A percentile compares a stretch with the other conserved stretches of the same genome.
phyloP scores from a whole-genome alignment of 208 protist genomes.

The Leishmania amazonensis region DNA sequence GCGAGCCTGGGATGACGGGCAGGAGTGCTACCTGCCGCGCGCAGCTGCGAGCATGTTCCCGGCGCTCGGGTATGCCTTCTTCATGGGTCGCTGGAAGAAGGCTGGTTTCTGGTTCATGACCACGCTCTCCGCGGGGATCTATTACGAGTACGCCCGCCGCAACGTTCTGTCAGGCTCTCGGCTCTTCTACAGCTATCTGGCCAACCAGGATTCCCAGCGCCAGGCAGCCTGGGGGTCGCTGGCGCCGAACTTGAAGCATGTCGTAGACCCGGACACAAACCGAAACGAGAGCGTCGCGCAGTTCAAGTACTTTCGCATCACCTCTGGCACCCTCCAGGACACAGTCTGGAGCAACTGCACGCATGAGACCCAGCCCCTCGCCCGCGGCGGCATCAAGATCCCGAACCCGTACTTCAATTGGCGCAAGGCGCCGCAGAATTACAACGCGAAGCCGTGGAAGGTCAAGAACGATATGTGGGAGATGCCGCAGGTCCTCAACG shows the following conservation, averaged over 20 bases:
- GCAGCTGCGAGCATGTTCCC: constrained; percentile 70
- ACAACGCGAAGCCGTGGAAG: constrained; percentile 60
- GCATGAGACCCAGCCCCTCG: constrained; percentile 76
- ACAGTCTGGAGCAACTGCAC: constrained; percentile 79
- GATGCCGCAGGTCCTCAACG: constrained; percentile 75
- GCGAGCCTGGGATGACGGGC: constrained; percentile 77
- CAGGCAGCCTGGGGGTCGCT: constrained; percentile 80
- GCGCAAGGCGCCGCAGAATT: constrained; percentile 79
- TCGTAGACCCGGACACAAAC: constrained; percentile 84
- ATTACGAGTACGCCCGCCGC: constrained; percentile 80
- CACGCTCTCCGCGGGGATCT: constrained; percentile 42
- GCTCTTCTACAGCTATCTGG: constrained; percentile 81
- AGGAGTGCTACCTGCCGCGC: constrained; percentile 64
- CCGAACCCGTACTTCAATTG: constrained; percentile 90
- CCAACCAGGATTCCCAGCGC: constrained; percentile 59
- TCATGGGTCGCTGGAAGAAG: constrained; percentile 80
- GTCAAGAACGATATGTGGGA: constrained; percentile 89
- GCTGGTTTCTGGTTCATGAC: constrained; percentile 58
- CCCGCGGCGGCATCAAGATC: constrained; percentile 38
- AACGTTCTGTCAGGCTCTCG: constrained; percentile 63
- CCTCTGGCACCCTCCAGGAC: constrained; percentile 67
- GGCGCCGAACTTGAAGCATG: constrained; percentile 55
- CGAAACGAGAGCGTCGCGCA: constrained; percentile 72
- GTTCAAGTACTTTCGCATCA: constrained; percentile 78
- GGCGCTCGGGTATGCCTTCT: constrained; percentile 80